Base-by-base conservation (phyloP, 805 yeast genomes). In the Pichia manshurica region DNA sequence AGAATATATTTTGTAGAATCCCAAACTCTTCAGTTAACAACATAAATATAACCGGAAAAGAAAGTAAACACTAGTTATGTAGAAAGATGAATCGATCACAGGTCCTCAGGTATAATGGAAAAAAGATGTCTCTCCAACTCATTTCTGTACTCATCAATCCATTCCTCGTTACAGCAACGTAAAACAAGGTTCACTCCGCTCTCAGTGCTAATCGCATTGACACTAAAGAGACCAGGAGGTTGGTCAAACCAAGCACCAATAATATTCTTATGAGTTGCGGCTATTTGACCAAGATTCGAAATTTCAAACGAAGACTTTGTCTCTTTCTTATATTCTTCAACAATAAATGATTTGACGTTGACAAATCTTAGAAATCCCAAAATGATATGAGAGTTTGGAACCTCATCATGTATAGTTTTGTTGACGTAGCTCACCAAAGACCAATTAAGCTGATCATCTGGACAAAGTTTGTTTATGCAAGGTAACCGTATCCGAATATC, bases 401-500 rank as follows among this genome's bases (percentile, higher is more conserved):
- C 5, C 22, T 39, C 28, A 13, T 38, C 19, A 28, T 47, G 51
- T 32, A 50, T 50, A 4, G 25, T 10, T 4, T 39, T 21, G 29
- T 50, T 34, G 8, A 47, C 28, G 13, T 20, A 44, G 12, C 13
- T 28, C 6, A 44, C 45, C 4, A 47, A 13, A n/a, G 38, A 22
- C 54, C 54, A 49, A 22, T 49, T 23, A 9, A 49, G 22, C 5
- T 25, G 23, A 3, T 25, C 50, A 13, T 44, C 23, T 6, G 42
- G 39, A 15, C 44, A 39, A 4, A 53, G 13, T 20, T 49, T 46
- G 3, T 17, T 17, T 5, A 56, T 46, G 12, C 57, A 42, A 5
- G 60, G 59, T 5, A 55, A n/a, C 5, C 25, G n/a, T 15, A 58
- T 9, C 2, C 31, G 46, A 2, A 51, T 31, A 4, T 17, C 48